A percentile compares a stretch with the other conserved stretches of the same genome.
These are phyloP conservation scores for Boletus rubroflammeus DNA, from an alignment of 768 basidiomycete species.

Conservation along the genomic window DNA sequence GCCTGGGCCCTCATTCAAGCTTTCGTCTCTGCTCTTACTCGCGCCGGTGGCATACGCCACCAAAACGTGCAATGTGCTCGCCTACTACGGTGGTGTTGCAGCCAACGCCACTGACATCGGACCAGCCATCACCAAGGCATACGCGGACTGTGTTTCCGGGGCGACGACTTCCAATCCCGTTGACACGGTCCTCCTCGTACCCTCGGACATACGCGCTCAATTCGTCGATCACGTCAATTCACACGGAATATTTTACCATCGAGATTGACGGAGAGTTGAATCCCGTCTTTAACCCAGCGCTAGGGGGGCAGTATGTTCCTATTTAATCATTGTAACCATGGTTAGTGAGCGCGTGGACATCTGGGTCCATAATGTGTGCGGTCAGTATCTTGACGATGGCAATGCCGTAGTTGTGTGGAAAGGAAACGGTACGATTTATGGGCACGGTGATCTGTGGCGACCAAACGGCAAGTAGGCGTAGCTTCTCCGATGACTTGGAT, in stretches of 20 bases:
- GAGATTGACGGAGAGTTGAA: slow-evolving; percentile 3
- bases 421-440: slow-evolving; percentile 5
- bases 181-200: slow-evolving; percentile 7
- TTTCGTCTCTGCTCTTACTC: slow-evolving; percentile 2
- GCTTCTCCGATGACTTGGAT: neutral
- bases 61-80: slow-evolving; percentile 9
- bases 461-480: neutral
- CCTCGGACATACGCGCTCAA: slow-evolving; percentile 3
- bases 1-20: neutral
- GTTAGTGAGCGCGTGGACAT: neutral
- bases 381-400: neutral
- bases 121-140: slow-evolving; percentile 5
- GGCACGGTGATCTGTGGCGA: slow-evolving; percentile 5
- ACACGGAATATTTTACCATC: neutral
- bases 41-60: neutral
- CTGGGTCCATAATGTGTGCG: neutral
- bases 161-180: neutral
- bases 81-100: slow-evolving; percentile 9
- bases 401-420: slow-evolving; percentile 2
- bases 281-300: neutral
- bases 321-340: neutral
- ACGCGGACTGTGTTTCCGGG: neutral
- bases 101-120: slow-evolving; percentile 5
- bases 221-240: neutral
- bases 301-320: neutral